A percentile compares a stretch with the other conserved stretches of the same genome.
Evolutionary conservation across 495 filamentous ascomycete genomes (phyloP).

Genomic region (Wilcoxina mikolae): DNA sequence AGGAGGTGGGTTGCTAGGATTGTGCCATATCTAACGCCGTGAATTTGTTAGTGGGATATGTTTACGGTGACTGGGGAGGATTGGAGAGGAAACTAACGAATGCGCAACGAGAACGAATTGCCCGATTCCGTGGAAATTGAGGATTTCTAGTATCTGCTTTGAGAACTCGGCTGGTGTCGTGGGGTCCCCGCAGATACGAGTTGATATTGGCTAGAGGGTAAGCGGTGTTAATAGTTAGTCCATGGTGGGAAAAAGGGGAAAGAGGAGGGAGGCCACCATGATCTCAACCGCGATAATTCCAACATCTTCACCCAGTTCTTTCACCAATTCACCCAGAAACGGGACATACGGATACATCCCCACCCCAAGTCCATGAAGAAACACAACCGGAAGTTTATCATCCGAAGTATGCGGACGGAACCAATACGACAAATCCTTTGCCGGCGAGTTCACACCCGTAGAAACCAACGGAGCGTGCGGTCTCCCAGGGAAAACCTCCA

Average conservation of each 20-base stretch:
- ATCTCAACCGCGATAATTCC: constrained; percentile 52
- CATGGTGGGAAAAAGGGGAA: too few species aligned
- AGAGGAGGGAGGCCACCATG: too few species aligned
- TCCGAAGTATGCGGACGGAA: constrained; percentile 40
- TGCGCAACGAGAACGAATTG: constrained; percentile 41
- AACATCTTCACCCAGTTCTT: constrained; percentile 28
- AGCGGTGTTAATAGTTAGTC: too few species aligned
- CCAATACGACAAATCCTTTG: constrained; percentile 46
- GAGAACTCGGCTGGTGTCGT: constrained; percentile 37
- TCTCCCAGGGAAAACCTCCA: constrained; percentile 41
- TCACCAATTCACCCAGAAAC: constrained; percentile 38
- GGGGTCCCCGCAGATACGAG: constrained; percentile 41
- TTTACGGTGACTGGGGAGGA: too few species aligned
- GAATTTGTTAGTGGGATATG: too few species aligned
- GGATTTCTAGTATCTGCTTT: constrained; percentile 37
- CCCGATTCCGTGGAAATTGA: constrained; percentile 40
- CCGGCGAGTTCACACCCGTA: constrained; percentile 29
- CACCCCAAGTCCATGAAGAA: constrained; percentile 59
- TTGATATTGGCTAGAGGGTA: constrained; percentile 39
- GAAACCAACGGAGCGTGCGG: constrained; percentile 33
- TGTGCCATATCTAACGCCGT: constrained; percentile 49
- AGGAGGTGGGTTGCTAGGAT: constrained; percentile 50
- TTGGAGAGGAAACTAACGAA: too few species aligned
- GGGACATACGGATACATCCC: constrained; percentile 47
- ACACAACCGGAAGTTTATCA: constrained; percentile 42